Evolutionary conservation across 106 monocot species (phyloP).

Genomic region (Dendrobium nobile): DNA sequence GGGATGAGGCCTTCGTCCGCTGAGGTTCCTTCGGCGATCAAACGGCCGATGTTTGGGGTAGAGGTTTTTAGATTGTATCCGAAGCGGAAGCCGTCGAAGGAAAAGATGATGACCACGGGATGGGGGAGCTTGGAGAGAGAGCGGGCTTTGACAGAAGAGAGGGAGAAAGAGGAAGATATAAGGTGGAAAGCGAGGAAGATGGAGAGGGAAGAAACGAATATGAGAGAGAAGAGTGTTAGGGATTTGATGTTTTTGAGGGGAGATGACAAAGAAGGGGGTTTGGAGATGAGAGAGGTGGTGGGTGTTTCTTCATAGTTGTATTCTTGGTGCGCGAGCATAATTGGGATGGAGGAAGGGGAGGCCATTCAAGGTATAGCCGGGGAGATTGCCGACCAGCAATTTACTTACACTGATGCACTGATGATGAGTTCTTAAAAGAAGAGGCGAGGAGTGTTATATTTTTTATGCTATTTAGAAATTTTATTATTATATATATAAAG

Average conservation of each 20-base stretch:
- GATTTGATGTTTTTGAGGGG: not conserved
- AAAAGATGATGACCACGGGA: slow-evolving; percentile 57
- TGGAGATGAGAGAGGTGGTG: not conserved
- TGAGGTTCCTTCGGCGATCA: slow-evolving; percentile 54
- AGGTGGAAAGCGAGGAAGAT: slow-evolving; percentile 11
- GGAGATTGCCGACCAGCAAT: no score
- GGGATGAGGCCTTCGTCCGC: slow-evolving; percentile 58
- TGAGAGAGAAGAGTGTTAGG: not conserved
- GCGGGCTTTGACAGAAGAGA: slow-evolving; percentile 11
- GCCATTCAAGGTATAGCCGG: not conserved
- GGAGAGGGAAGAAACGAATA: slow-evolving; percentile 21
- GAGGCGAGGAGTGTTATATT: no score
- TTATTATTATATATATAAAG: no score
- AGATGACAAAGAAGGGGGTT: not conserved
- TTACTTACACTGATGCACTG: no score
- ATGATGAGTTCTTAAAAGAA: no score
- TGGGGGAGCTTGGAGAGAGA: slow-evolving; percentile 26
- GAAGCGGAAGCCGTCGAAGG: slow-evolving; percentile 75
- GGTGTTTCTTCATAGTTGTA: not conserved
- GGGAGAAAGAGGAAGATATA: slow-evolving; percentile 12
- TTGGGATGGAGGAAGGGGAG: not conserved
- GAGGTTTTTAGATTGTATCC: slow-evolving; percentile 72
- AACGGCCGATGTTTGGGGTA: slow-evolving; percentile 58
- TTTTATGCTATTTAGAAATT: no score
- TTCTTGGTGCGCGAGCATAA: not conserved